Evolutionary conservation across 768 basidiomycete genomes (phyloP), one percentile per base, ranked within the genome.

Genomic region (Pleurotus ostreatus): DNA sequence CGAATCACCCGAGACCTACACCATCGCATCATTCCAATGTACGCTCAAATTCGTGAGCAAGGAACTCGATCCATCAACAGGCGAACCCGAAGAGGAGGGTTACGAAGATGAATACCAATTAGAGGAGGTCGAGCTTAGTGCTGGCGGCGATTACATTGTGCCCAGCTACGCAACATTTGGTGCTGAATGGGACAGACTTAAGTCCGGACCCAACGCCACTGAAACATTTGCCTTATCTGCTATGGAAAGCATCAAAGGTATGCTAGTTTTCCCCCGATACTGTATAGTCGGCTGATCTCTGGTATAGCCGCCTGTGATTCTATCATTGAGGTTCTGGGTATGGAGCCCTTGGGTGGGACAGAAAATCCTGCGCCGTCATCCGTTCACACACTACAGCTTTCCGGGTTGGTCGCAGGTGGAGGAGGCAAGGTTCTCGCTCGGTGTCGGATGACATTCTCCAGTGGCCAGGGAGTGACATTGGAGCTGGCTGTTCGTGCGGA

Each of bases 101-200:
- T 99, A 98, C 70, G 92, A 94, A 66, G 97, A 98, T 74, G 96
- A 98, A 71, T 99, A 99, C 71, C 92, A 93, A 70, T 76, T 98
- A 43, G 97, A 99, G 70, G 97, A 98, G 59, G 83, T 97, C 56
- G 97, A 98, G 68, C 77, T 99, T 53, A 86, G 88, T 57, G 95
- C 92, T 9, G 90, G 88, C 26, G 87, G 88, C 2, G 96, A 98
- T 75, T 99, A 96, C 70, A 91, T 99, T 65, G 76, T 95, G 40
- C 96, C 97, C n/a, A 94, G 83, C 62, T 98, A 98, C 65, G 85
- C 84, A 9, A 90, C 91, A 20, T 98, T 98, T 73, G 81, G 85
- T 55, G 81, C 89, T 49, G 97, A 99, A 74, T 99, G 97, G 97
- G 97, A 98, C 65, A 83, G 93, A 59, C 68, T 99, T 68, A 84